Base-by-base conservation (phyloP, 768 basidiomycete species). In the Panaeolus cyanescens region DNA sequence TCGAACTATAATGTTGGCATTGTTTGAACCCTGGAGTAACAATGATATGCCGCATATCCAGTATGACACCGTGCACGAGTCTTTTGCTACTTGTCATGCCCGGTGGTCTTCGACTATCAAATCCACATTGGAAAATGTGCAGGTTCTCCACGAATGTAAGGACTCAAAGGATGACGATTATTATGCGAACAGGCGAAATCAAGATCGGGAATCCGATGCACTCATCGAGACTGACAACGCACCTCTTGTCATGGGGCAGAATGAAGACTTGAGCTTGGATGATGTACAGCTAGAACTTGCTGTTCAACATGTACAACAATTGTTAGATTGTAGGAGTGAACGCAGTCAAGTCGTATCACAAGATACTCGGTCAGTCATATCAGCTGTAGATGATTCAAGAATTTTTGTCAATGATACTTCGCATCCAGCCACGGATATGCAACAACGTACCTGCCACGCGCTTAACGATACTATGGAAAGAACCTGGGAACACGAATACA, bases 21-120 rank as follows among this genome's bases (percentile, higher is more conserved):
- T 81, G 0, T 81, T 81, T 63, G 78, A 79, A 61, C 81, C 80
- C 0, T 81, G 80, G 81, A 31, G 68, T 5, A 72, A 81, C 42
- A 62, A 80, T 6, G 32, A 64, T 20, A 4, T 1, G 10, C 0
- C 2, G 1, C 53, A 28, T 12, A 58, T 70, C 31, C 39, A 67
- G 77, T 77, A 19, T 30, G 33, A 66, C 69, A 13, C 74, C 74
- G 5, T 79, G 76, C n/a, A n/a, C n/a, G n/a, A n/a, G n/a, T n/a
- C 62, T 10, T 64, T 1, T 9, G 39, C 0, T 74, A 68, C 30
- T 20, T 32, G 9, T 15, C 19, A n/a, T 30, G n/a, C 50, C 0
- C 31, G 8, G 13, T 28, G 3, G 45, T 7, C 36, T 67, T 59
- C 42, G 12, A 60, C 19, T 1, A 50, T 5, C 39, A 67, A 12